Percentiles rank a stretch among this genome's conserved stretches.
phyloP scores from a whole-genome alignment of 306 rosid genomes.

The Fragaria iinumae region DNA sequence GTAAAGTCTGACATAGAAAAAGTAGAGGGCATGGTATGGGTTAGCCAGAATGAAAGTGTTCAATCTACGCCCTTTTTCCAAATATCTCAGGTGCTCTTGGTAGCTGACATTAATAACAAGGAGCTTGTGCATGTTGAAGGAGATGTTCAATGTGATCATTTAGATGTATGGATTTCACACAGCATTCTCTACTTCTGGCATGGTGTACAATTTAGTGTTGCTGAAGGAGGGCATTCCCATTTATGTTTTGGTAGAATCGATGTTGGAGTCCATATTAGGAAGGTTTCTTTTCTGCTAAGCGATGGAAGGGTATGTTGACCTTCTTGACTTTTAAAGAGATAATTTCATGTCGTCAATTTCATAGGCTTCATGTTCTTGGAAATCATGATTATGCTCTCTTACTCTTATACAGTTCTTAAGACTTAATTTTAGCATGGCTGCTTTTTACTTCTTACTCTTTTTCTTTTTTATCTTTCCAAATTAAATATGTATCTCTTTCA shows the following conservation, averaged over 20 bases:
- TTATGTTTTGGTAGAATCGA: conserved; percentile 36
- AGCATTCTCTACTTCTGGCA: conserved; percentile 59
- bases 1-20: conserved; percentile 58
- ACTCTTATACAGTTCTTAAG: not conserved
- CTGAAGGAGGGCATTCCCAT: conserved; percentile 51
- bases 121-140: conserved; percentile 32
- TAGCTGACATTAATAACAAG: conserved; percentile 37
- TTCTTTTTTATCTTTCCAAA: not conserved
- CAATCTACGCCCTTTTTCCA: conserved; percentile 71
- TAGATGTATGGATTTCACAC: conserved; percentile 72
- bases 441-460: not conserved
- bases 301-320: conserved; percentile 78
- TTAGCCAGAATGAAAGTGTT: conserved; percentile 44
- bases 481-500: not conserved
- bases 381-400: not conserved
- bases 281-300: conserved; percentile 70
- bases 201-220: conserved; percentile 42
- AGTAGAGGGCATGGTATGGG: conserved; percentile 47
- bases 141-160: conserved; percentile 58
- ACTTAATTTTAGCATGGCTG: not conserved
- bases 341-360: not conserved
- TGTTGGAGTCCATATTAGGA: conserved; percentile 52
- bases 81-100: conserved; percentile 48
- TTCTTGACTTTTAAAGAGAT: conserved; percentile 5
- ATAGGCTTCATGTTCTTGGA: not conserved